These are phyloP conservation scores for Ambrosia trifida DNA, from an alignment of 129 eudicot species.

Conservation along the genomic window DNA sequence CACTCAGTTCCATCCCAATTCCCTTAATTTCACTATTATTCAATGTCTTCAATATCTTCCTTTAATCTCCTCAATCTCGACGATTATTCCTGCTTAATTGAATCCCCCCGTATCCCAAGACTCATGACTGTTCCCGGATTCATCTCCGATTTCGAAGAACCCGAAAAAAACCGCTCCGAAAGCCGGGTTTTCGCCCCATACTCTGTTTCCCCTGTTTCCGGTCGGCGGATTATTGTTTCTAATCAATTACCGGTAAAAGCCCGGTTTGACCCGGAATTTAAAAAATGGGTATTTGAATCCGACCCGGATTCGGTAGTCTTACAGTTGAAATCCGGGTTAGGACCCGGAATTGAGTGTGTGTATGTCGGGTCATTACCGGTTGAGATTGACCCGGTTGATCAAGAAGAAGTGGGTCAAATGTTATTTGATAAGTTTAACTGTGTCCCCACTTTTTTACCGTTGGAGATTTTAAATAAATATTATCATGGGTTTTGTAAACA, in stretches of 20 bases:
- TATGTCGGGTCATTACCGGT: conserved; percentile 68
- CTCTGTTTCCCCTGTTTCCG: background rate
- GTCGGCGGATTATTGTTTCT: conserved; percentile 61
- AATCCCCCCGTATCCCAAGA: conserved; percentile 59
- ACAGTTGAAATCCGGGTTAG: conserved; percentile 71
- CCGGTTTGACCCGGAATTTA: conserved; percentile 8
- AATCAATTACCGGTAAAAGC: conserved; percentile 77
- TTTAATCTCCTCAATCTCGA: conserved; percentile 70
- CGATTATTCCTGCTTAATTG: conserved; percentile 48
- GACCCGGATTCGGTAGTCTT: conserved; percentile 63
- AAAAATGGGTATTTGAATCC: conserved; percentile 66
- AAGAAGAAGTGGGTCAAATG: conserved; percentile 68
- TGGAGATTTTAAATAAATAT: conserved; percentile 53
- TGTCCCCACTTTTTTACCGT: conserved; percentile 72
- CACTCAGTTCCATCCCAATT: background rate
- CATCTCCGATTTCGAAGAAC: conserved; percentile 52
- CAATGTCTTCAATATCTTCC: conserved; percentile 73
- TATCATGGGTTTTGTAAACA: conserved; percentile 96
- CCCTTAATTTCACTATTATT: conserved; percentile 4
- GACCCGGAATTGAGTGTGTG: conserved; percentile 48
- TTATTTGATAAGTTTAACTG: conserved; percentile 62
- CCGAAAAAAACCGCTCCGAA: conserved; percentile 8
- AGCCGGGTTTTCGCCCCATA: background rate
- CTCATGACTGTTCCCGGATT: conserved; percentile 66
- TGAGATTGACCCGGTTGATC: conserved; percentile 56